Base-by-base conservation (phyloP, 139 green algal species). In the Chlamydomonas asymmetrica region DNA sequence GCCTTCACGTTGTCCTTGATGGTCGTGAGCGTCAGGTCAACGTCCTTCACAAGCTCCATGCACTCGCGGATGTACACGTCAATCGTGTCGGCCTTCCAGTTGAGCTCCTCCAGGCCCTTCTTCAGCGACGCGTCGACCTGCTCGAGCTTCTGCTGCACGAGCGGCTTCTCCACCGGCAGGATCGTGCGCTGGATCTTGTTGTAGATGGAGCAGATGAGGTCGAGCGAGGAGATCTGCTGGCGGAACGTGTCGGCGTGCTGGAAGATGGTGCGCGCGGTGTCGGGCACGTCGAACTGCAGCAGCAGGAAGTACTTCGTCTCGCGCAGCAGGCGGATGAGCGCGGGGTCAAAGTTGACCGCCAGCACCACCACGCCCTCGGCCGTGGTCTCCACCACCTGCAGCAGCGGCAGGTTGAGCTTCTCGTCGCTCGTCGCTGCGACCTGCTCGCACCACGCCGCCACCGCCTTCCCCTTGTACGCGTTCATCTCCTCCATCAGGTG, bases 251-350 rank as follows among this genome's bases (percentile, higher is more conserved):
- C 89, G 6, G 76, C 78, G 18, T 87, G 80, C 64, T 91, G 61
- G 71, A 89, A 94, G 9, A 93, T 75, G 10, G 62, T 64, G 25
- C 66, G 49, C 22, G 84, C 84, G n/a, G 52, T 52, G 48, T 63
- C 68, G 5, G 84, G 80, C 27, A 85, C 78, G 48, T 80, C 45
- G 10, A 75, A 71, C 61, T 88, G 82, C 31, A 94, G 79, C n/a
- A 94, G 80, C 71, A 96, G 61, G 77, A 98, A 95, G 82, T 97
- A 96, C 71, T 93, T 94, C 40, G 93, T 93, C 80, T 98, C 94
- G 0, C 90, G 82, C 75, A 97, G 86, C 73, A 97, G 85, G 16
- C 82, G 78, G 31, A 97, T 89, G 27, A 98, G 85, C 31, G 79
- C 85, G 2, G 94, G 89, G 84, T 97, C 93, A 76, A 98, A 98